Evolutionary conservation across 139 green algal species (phyloP), one percentile per base, ranked within the genome.

Genomic region (Haematococcus sp.): DNA sequence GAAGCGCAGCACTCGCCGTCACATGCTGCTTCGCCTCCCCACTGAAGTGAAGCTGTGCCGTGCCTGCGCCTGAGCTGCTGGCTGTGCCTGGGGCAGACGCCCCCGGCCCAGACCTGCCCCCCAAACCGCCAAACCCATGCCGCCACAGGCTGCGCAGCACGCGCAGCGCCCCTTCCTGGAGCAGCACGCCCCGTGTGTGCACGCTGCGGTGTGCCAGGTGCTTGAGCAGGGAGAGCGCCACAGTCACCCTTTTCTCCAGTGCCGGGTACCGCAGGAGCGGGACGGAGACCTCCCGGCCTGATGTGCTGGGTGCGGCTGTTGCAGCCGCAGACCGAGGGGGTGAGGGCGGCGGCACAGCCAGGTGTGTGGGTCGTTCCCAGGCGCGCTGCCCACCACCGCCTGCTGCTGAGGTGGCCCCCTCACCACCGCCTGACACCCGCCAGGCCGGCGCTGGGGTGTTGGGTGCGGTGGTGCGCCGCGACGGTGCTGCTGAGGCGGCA

Each of bases 221-320:
- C 71, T 80, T 83, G 33, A 89, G 73, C 63, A 89, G 67, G 19
- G 73, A 75, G 30, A 88, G 22, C 0, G 32, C 54, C 25, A 75
- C 66, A 16, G 71, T 64, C 2, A 71, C 76, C 0, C 40, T 40
- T 9, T 68, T 31, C 20, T 73, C 68, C 60, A 76, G 27, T n/a
- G 35, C 58, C 15, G 58, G 58, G 40, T 49, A 49, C 7, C 40
- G 40, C 11, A 49, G n/a, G 7, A 61, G 15, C 15, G n/a, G 54
- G 54, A 61, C n/a, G 7, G 54, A 27, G 54, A 9, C 22, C 15
- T 28, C 22, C 54, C n/a, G 23, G n/a, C 54, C 23, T 61, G 54
- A 7, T 19, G 4, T 49, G 40, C 40, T 49, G 40, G 3, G 15
- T 5, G 33, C 63, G 27, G 32, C 32, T 30, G 63, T 20, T 22